These are phyloP conservation scores for Solanum pimpinellifolium DNA, from an alignment of 257 asterid species.

Conservation along the genomic window DNA sequence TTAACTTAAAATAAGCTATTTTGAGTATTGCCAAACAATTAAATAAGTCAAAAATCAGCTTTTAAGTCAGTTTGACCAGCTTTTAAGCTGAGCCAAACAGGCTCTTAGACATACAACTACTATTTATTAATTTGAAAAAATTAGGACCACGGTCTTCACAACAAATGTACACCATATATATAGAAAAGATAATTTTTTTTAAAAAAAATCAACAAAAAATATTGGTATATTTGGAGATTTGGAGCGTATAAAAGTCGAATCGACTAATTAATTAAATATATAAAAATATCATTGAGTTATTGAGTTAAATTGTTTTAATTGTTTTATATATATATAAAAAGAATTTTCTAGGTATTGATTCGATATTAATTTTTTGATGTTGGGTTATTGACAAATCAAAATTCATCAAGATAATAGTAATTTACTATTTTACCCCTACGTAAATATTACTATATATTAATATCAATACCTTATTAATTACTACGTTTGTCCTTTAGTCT, in stretches of 20 bases:
- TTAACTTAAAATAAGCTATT: no score
- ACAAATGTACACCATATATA: neutral
- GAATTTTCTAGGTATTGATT: no score
- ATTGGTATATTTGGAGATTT: neutral
- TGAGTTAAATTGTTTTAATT: neutral
- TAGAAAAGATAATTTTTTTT: neutral
- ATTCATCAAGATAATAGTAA: neutral
- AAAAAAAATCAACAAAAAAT: neutral
- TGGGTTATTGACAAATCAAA: neutral
- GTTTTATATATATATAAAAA: no score
- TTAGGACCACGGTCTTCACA: neutral
- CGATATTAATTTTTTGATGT: no score
- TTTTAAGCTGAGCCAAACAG: no score
- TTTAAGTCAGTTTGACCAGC: no score
- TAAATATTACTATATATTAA: no score
- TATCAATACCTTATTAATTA: neutral
- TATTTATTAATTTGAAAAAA: neutral
- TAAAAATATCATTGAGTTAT: no score
- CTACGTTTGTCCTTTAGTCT: neutral
- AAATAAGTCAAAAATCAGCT: no score
- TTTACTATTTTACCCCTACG: no score
- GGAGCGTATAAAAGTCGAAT: neutral
- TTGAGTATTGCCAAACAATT: no score
- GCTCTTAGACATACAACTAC: neutral
- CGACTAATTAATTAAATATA: neutral